Base-by-base conservation (phyloP, 805 yeast species). In the Wickerhamomyces tratensis region DNA sequence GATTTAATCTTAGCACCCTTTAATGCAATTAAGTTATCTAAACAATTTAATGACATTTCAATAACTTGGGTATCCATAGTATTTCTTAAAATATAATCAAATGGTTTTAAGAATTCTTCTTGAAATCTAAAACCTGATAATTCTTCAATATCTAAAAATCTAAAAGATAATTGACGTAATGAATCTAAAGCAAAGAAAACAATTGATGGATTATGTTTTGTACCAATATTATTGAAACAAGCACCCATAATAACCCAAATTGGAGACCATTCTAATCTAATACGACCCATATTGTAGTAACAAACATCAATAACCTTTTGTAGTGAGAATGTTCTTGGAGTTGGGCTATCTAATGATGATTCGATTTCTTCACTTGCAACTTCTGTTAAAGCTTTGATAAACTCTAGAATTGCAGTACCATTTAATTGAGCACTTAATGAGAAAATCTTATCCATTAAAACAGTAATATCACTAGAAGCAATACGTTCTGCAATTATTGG, bases 281-380 rank as follows among this genome's bases (percentile, higher is more conserved):
- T 89, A 68, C 98, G 84, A 40, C 79, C 79, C 97, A 93, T 93
- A 60, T 94, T 94, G 68, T 94, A 93, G 62, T 93, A 91, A 63
- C 97, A 91, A 37, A 93, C 95, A 63, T 94, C 98, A 41, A 93
- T 95, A 72, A 93, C 85, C 58, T 93, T 93, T 57, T 88, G 98
- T 48, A 93, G 66, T 0, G 98, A 86, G 58, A 86, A 94, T 64
- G 87, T 82, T 59, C 98, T 72, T 35, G 98, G 98, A 47, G 86
- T 79, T 7, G 74, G 69, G 37, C 89, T 80, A 54, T 78, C 79
- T 7, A 88, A 89, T 1, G 95, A 83, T 0, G 94, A 82, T 48
- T 85, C 88, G 47, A 93, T 87, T 61, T 93, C 99, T 54, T 89
- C 97, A 36, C 77, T 67, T 0, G 96, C 85, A 27, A 93, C 95